Evolutionary conservation across 257 asterid species (phyloP), one percentile per base, ranked within the genome.

Genomic region (Linderniella brevidens): DNA sequence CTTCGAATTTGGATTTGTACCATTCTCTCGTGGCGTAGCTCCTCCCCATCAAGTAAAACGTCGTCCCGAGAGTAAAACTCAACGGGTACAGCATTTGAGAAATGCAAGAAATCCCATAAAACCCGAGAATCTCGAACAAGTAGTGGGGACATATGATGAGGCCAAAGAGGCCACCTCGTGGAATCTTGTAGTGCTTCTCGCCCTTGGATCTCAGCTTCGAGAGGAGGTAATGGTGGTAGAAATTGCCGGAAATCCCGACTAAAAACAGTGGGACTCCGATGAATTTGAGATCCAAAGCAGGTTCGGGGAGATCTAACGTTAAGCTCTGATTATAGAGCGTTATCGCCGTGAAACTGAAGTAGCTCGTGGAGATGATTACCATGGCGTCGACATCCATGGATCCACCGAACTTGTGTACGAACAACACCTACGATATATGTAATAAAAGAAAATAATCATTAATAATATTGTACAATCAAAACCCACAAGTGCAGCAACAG

Each of bases 391-490:
- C 37, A 15, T 38, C 64, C 43, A 64, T 64, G 13, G 62, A 66
- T 37, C 83, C 90, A n/a, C 93, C 78, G 73, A 65, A 81, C 38
- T 68, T 81, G 71, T 81, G 90, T 35, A 81, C 52, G 51, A 78
- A 78, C 48, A 78, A 47, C 13, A 73, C 76, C 93, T 81, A 80
- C 54, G 63, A 25, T 25, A 25, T 6, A 25, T 6, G 6, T 25
- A 25, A 6, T 25, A 25, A 25, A 25, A 25, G 32, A 6, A 25
- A 25, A 25, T 3, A 25, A 25, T 25, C 32, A 25, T 25, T 25
- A 25, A 6, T 25, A 25, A 25, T 25, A n/a, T 25, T 6, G 32
- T 25, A 25, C 32, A 25, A 25, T 25, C n/a, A 25, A 25, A 25
- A 25, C 32, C 32, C 4, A 25, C 32, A 25, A 25, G 6, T 2